A percentile compares a stretch with the other conserved stretches of the same genome.
Evolutionary conservation across 2,329 filamentous ascomycete genomes (phyloP).

Genomic region (Colletotrichum camelliae): DNA sequence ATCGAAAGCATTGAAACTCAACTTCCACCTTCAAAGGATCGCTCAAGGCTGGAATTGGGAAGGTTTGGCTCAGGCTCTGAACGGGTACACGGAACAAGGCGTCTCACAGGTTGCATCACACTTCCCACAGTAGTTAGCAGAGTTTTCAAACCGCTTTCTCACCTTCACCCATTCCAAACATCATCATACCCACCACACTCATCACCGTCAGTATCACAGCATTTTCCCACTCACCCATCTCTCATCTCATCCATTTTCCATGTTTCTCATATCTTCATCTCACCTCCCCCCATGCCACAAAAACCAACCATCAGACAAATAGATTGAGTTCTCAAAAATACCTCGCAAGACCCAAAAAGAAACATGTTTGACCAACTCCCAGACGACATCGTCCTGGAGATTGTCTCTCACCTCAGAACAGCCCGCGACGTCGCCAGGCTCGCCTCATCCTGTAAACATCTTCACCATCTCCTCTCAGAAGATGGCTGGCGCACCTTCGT

Average conservation of each 20-base stretch:
- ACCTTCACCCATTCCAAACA: not conserved
- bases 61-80: not conserved
- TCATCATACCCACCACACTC: not conserved
- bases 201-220: not conserved
- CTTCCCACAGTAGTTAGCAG: not conserved
- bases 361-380: constrained; percentile 46
- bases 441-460: constrained; percentile 40
- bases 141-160: not conserved
- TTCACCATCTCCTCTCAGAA: constrained; percentile 42
- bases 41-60: not conserved
- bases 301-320: constrained; percentile 5
- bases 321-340: not conserved
- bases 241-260: not conserved
- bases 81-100: not conserved
- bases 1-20: not conserved
- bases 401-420: constrained; percentile 52
- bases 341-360: not conserved
- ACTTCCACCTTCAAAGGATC: not conserved
- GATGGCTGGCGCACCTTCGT: constrained; percentile 59
- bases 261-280: not conserved
- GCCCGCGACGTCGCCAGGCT: constrained; percentile 53
- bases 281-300: not conserved
- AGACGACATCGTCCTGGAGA: constrained; percentile 54
- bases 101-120: not conserved
- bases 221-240: not conserved